Conservation (phyloP, 2,329 filamentous ascomycete genomes). For the Colletotrichum sansevieriae region DNA sequence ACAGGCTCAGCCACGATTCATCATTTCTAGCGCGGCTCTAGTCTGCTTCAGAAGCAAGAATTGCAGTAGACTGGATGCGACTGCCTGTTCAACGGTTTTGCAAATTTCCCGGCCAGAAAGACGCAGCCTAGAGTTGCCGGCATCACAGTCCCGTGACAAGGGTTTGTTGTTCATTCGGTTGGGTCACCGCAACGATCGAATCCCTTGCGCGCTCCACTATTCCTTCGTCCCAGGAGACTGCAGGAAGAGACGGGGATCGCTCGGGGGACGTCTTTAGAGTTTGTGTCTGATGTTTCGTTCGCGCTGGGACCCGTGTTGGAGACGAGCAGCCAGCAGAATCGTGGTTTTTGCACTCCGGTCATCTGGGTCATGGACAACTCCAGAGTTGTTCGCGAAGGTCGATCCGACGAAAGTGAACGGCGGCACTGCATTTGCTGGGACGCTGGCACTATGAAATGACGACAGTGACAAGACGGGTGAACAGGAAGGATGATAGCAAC, state of each 20-base stretch:
- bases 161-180: conserved; percentile 4
- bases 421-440: not conserved
- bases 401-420: conserved; percentile 15
- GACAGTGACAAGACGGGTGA: conserved; percentile 1
- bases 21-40: conserved; percentile 15
- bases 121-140: conserved; percentile 1
- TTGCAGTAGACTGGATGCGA: not conserved
- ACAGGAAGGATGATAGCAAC: not conserved
- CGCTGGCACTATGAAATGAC: conserved; percentile 4
- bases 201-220: conserved; percentile 15
- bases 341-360: conserved; percentile 15
- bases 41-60: conserved; percentile 4
- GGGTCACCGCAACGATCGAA: not conserved
- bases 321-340: conserved; percentile 1
- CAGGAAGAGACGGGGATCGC: not conserved
- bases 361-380: conserved; percentile 13
- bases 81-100: not conserved
- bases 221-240: not conserved
- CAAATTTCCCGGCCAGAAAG: conserved; percentile 3
- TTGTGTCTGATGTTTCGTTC: conserved; percentile 31
- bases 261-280: conserved; percentile 10
- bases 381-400: conserved; percentile 3
- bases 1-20: conserved; percentile 38
- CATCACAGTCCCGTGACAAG: not conserved
- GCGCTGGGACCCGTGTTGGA: not conserved